Base-by-base conservation (phyloP, 345 rosid species). In the Citrus unshiu region DNA sequence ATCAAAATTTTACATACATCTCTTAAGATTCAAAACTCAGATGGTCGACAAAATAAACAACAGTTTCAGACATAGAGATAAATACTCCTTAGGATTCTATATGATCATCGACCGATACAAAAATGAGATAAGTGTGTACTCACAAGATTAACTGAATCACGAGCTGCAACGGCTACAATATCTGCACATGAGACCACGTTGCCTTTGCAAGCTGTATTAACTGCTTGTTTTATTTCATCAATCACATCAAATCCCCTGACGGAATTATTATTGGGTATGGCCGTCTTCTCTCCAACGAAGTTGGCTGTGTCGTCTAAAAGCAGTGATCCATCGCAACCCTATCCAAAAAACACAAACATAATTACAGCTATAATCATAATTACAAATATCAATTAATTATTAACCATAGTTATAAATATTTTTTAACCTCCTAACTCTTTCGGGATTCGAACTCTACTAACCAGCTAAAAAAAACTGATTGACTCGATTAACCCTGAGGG, bases 281-380 rank as follows among this genome's bases (percentile, higher is more conserved):
- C 89, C 25, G 75, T 76, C 82, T 89, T 90, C 81, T 91, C 92
- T 12, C 90, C 88, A 29, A 62, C 83, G 3, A 87, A 81, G 12
- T 83, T 83, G 7, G 90, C 22, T 2, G 91, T 77, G 43, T 80
- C 68, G 77, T 90, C 93, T 63, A 92, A 70, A 62, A 90, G 86
- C 76, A 88, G 56, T 34, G 93, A 92, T 0, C 81, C 93, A 40
- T 92, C 93, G 54, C 93, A 91, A 12, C 95, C 95, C 91, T 88
- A 49, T 7, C 35, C 4, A 66, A 66, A 9, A 29, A 12, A 13
- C 34, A 61, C 27, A 4, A 61, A 24, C 16, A 24, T 25, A 25
- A 12, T 24, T 12, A 25, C 9, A 57, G 27, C 2, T 25, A 57
- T 57, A 57, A 19, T 57, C 61, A 57, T 22, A 8, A 6, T 57